Evolutionary conservation across 495 filamentous ascomycete genomes (phyloP), one percentile per base, ranked within the genome.

Genomic region (Neurospora sp.): DNA sequence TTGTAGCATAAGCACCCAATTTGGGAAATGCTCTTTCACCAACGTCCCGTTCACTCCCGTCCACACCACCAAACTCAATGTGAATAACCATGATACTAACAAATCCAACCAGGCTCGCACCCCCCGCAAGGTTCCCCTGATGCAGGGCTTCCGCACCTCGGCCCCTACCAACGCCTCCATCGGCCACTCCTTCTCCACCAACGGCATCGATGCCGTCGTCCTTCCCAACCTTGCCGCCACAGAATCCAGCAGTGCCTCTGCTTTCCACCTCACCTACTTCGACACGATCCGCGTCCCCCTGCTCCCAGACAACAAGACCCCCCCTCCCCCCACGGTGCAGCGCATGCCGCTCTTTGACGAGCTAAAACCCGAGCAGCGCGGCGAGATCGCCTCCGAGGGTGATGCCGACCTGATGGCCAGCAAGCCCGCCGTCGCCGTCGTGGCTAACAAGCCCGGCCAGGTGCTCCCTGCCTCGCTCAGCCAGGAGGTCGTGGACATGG

Each of bases 131-230:
- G 73, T 83, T 75, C 84, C 82, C 72, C 76, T 86, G 72, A 86
- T 86, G 85, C 85, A 86, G 75, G 85, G 82, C 76, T 86, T 86
- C 77, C 80, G 77, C 74, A 82, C 82, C 48, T 83, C 81, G n/a
- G 78, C 83, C 9, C 77, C 84, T 5, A 73, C 73, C 34, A 76
- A 79, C 37, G 69, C 79, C 10, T 62, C 72, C 15, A 70, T 75
- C 24, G 71, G 77, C 72, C 28, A 34, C 7, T 66, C 54, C 28
- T 66, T 66, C 31, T 66, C 28, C 28, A 66, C 77, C 71, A 73
- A 62, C 66, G 79, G 79, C 45, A 79, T 86, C 72, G 84, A 86
- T 80, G 77, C 75, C 73, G 75, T 79, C 69, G 73, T 84, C 62
- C 81, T 86, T 54, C 85, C 85, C 11, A 77, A 79, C 72, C 79